Base-by-base conservation (phyloP, 1,284 basidiomycete species). In the Sporisorium graminicola region DNA sequence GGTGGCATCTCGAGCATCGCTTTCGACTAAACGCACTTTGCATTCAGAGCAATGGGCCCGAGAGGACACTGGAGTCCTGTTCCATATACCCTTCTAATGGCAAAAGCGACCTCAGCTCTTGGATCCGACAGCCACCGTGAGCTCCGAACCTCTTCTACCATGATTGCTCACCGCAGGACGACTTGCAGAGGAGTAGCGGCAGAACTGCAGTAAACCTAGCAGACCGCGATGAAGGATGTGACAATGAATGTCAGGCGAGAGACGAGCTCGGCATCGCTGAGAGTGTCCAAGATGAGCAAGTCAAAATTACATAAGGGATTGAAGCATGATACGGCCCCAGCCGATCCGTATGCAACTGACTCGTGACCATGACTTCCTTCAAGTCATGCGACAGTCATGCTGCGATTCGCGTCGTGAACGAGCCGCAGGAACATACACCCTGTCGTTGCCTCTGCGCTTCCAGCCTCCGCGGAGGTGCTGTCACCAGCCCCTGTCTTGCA, bases 1-100 rank as follows among this genome's bases (percentile, higher is more conserved):
- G 78, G 78, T 35, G 78, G 78, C 26, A 53, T 68, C 10, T 79
- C 78, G n/a, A 79, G 76, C 69, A 79, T 79, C 54, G 61, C 67
- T 5, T 77, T 77, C 46, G 63, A 65, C 14, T 77, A 67, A 46
- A 51, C 16, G 29, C 24, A 12, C 27, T 12, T 20, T 4, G 18
- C 5, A n/a, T 31, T 20, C 27, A 20, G 18, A 50, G 29, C 49
- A 50, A 50, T 31, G 49, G 49, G 49, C 49, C n/a, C 20, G 27
- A 56, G n/a, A 14, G 37, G 24, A 29, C 47, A n/a, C 40, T 24
- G 18, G 35, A 18, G 8, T 51, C 22, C 18, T 58, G 51, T 50
- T 42, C 31, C 44, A 54, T 69, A 69, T 69, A 69, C 66, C 66
- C 66, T 57, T 58, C 13, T 12, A 60, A 60, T 55, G 47, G 20